Evolutionary conservation across 2,329 filamentous ascomycete genomes (phyloP), one percentile per base, ranked within the genome.

Genomic region (Penicillium sp.): DNA sequence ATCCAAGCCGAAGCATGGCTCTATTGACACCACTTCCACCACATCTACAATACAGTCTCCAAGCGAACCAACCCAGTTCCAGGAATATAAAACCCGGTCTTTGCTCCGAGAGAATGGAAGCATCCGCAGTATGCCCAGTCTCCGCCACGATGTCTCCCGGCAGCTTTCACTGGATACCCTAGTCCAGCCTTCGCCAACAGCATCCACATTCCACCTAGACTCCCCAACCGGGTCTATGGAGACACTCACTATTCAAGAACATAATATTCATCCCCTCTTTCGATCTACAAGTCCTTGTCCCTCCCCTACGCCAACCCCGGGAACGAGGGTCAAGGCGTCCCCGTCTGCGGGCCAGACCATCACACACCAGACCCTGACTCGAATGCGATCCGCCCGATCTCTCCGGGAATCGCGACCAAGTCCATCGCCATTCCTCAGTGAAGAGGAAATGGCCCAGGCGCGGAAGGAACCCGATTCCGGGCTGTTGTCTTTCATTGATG

Each of bases 211-310:
- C 7, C 54, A 62, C 6, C 29, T 62, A 10, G 64, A 64, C 19
- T 55, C 56, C 7, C 56, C 62, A 9, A 57, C 50, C 7, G 58
- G 53, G 45, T 60, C 63, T 29, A 21, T 60, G 51, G 57, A 67
- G 31, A 68, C 64, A 52, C 48, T 66, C 31, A 62, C 57, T 21
- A 53, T 65, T 4, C 76, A 77, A 57, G 81, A 84, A 64, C 75
- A 78, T 11, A 77, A 84, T 56, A 85, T 86, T 51, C 84, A 86
- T 63, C 84, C 84, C 13, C 73, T 86, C 3, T 86, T 86, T 69
- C 77, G 84, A 43, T 77, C 77, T 3, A 80, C 79, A 59, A 83
- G 79, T 58, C 81, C 82, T 10, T 75, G 75, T 1, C 82, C 83
- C 19, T 79, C 82, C 3, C 79, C 82, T 11, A 75, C 79, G 1